Conservation (phyloP, 2,329 filamentous ascomycete species). For the Cytospora mali region DNA sequence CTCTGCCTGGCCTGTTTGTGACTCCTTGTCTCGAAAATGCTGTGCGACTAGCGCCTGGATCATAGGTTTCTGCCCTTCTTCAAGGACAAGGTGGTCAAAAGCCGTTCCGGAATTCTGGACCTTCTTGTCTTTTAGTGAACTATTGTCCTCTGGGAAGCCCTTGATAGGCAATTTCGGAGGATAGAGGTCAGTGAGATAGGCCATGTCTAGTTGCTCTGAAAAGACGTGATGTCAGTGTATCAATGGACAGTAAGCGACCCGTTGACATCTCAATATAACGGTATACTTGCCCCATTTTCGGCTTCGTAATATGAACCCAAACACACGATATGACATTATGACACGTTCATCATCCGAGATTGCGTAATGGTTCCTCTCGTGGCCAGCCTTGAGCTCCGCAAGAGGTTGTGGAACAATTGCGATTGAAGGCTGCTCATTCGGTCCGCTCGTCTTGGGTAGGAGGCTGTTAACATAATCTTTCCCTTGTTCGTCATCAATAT, state of each 20-base stretch:
- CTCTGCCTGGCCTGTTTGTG: conserved; percentile 19
- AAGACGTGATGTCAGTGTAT: not conserved
- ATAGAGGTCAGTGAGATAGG: not conserved
- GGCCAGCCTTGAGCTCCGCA: conserved; percentile 10
- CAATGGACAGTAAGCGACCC: not conserved
- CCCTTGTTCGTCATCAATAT: conserved; percentile 20
- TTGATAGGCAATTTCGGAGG: not conserved
- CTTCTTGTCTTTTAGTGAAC: not conserved
- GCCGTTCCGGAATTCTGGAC: conserved; percentile 24
- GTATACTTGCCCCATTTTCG: conserved; percentile 39
- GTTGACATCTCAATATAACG: conserved; percentile 4
- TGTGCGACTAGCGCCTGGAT: conserved; percentile 36
- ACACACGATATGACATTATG: conserved; percentile 40
- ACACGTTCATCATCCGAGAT: conserved; percentile 34
- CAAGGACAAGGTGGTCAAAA: conserved; percentile 36
- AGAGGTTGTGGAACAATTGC: conserved; percentile 20
- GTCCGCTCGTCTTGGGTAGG: conserved; percentile 16
- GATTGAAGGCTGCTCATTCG: conserved; percentile 19
- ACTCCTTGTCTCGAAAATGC: conserved; percentile 37
- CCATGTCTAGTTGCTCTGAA: not conserved
- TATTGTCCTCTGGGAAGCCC: not conserved
- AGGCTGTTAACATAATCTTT: conserved; percentile 26
- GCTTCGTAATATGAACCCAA: conserved; percentile 39
- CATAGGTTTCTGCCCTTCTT: conserved; percentile 34
- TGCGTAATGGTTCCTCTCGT: not conserved